Evolutionary conservation across 2,329 filamentous ascomycete genomes (phyloP).

Genomic region (Clonostachys solani): DNA sequence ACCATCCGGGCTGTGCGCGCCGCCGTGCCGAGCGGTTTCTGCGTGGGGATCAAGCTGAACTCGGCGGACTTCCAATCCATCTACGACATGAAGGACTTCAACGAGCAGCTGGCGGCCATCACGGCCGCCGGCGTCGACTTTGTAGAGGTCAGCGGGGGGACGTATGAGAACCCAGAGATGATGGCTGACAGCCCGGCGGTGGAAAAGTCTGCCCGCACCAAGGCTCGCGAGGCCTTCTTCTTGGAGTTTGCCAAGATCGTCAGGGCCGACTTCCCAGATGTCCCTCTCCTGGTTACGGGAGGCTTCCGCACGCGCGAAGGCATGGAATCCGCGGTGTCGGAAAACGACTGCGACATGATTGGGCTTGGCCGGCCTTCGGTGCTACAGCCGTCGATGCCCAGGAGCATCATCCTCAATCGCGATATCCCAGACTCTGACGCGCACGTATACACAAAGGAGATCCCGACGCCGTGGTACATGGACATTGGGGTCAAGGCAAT

Average conservation of each 20-base stretch:
- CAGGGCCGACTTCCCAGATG: conserved; percentile 33
- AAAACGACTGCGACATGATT: conserved; percentile 33
- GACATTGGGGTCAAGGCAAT: too few species aligned
- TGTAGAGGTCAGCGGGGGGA: conserved; percentile 63
- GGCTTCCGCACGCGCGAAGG: conserved; percentile 50
- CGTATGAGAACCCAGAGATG: conserved; percentile 47
- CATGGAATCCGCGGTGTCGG: conserved; percentile 31
- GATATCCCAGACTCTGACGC: conserved; percentile 18
- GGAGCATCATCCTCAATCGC: conserved; percentile 25
- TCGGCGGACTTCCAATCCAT: conserved; percentile 49
- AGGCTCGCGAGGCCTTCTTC: conserved; percentile 62
- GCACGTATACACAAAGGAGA: background rate
- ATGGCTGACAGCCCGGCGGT: conserved; percentile 7
- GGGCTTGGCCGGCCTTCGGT: conserved; percentile 32
- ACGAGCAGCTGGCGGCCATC: conserved; percentile 54
- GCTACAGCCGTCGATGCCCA: conserved; percentile 28
- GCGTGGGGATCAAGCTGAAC: conserved; percentile 52
- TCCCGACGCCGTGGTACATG: background rate
- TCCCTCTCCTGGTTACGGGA: conserved; percentile 55
- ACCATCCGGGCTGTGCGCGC: conserved; percentile 38
- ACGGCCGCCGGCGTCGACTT: conserved; percentile 54
- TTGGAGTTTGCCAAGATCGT: conserved; percentile 57
- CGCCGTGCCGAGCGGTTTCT: conserved; percentile 32
- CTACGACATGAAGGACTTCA: conserved; percentile 41
- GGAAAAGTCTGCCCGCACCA: conserved; percentile 22